Evolutionary conservation across 2,329 filamentous ascomycete genomes (phyloP).

Genomic region (Ceratocystis variospora): DNA sequence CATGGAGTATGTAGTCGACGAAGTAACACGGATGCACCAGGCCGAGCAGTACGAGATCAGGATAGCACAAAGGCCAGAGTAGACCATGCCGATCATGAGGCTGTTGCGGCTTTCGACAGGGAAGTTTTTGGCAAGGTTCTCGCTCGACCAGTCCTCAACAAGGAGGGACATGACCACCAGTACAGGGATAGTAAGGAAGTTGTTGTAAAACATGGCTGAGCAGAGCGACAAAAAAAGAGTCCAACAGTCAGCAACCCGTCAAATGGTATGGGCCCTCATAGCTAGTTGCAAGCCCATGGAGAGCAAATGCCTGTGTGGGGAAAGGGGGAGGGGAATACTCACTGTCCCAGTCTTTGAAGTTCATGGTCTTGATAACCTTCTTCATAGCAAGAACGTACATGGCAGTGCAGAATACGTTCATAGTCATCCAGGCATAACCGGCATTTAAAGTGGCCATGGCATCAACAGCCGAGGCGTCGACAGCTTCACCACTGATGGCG

Average conservation of each 20-base stretch:
- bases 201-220: slow-evolving; percentile 99
- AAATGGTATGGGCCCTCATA: too few species aligned
- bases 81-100: slow-evolving; percentile 76
- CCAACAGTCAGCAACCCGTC: background rate
- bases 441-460: slow-evolving; percentile 83
- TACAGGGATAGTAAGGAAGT: slow-evolving; percentile 88
- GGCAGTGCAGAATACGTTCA: slow-evolving; percentile 92
- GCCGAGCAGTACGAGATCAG: slow-evolving; percentile 99
- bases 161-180: slow-evolving; percentile 69
- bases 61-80: slow-evolving; percentile 83
- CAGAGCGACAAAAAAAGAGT: background rate
- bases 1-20: slow-evolving; percentile 97
- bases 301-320: background rate
- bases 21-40: slow-evolving; percentile 96
- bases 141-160: slow-evolving; percentile 80
- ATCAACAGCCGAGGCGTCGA: slow-evolving; percentile 47
- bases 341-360: slow-evolving; percentile 99
- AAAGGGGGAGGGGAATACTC: slow-evolving; percentile 32
- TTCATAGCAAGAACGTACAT: slow-evolving; percentile 86
- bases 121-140: slow-evolving; percentile 79
- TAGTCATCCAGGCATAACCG: slow-evolving; percentile 93
- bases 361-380: slow-evolving; percentile 98
- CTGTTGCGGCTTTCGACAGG: slow-evolving; percentile 64
- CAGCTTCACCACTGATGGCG: slow-evolving; percentile 51
- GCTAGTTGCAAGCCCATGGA: background rate